Base-by-base conservation (phyloP, 305 asterid genomes). In the Rubia tinctorum region DNA sequence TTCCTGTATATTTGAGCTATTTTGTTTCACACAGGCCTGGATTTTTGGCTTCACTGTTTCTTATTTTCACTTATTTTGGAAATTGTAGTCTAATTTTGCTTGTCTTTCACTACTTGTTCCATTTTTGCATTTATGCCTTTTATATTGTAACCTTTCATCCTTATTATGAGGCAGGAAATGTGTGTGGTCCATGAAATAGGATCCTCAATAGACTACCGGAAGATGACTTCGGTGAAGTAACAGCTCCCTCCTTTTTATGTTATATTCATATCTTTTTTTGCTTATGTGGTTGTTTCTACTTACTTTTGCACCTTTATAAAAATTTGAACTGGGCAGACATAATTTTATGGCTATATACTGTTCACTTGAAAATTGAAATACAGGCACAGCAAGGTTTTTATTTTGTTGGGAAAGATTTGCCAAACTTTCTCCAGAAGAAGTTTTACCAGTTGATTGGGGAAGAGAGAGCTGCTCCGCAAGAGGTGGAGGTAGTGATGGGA, bases 401-500 rank as follows among this genome's bases (percentile, higher is more conserved):
- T 80, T 92, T 90, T 66, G 85, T 87, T 1, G 98, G 98, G 30
- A 81, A 71, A 56, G 79, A 90, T 78, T 80, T 89, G 64, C 83
- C 97, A 0, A 76, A 73, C 79, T 82, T 95, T 78, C 90, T 95
- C 60, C 84, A 81, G 78, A 88, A 92, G 75, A 89, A 95, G 80
- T 95, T 95, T 72, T 86, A 83, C 74, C 84, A 88, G 79, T 78
- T 94, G 77, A 81, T 90, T 67, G 97, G 92, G 61, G 87, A 89
- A n/a, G 84, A 82, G 68, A 71, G 62, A 69, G 88, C 93, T 60
- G 76, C 84, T 73, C 91, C 93, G 9, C 96, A 90, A 73, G 96
- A 83, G 80, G 99, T 90, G 68, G 98, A 94, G 79, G 98, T 94
- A 77, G 90, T 94, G 79, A 94, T 94, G 99, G 99, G 99, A 60